Conservation (phyloP, 2,329 filamentous ascomycete genomes). For the Dryadomyces quercivorus region DNA sequence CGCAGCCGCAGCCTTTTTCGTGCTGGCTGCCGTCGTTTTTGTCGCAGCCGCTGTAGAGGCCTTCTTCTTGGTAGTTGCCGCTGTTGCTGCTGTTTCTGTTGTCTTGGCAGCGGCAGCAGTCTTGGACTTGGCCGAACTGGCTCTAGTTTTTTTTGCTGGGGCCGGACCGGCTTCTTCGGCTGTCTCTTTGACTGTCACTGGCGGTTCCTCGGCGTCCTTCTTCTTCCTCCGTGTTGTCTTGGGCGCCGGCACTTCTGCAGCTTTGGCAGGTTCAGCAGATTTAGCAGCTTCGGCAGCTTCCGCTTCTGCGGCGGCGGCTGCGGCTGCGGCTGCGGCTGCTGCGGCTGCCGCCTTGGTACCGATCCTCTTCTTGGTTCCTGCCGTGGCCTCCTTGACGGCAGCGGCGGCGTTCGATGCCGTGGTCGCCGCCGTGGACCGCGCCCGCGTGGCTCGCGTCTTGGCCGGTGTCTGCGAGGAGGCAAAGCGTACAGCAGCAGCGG, state of each 20-base stretch:
- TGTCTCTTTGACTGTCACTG: neutral
- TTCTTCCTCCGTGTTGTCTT: neutral
- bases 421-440: neutral
- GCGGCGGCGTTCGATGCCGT: neutral
- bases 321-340: neutral
- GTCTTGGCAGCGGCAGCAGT: neutral
- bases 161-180: too few relatives aligned
- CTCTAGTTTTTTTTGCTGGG: neutral
- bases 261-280: too few relatives aligned
- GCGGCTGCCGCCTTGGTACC: neutral
- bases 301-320: neutral
- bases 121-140: neutral
- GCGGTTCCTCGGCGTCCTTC: neutral
- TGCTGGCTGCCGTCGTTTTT: neutral
- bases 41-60: too few relatives aligned
- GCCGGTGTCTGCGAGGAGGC: constrained; percentile 6
- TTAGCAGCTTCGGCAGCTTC: too few relatives aligned
- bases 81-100: neutral
- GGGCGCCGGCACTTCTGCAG: neutral
- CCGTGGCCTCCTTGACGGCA: too few relatives aligned
- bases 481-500: constrained; percentile 1
- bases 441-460: constrained; percentile 6
- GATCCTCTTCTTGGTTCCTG: neutral
- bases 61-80: neutral
- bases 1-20: neutral